These are phyloP conservation scores for Coprinopsis strossmayeri DNA, from an alignment of 768 basidiomycete genomes.

Conservation along the genomic window DNA sequence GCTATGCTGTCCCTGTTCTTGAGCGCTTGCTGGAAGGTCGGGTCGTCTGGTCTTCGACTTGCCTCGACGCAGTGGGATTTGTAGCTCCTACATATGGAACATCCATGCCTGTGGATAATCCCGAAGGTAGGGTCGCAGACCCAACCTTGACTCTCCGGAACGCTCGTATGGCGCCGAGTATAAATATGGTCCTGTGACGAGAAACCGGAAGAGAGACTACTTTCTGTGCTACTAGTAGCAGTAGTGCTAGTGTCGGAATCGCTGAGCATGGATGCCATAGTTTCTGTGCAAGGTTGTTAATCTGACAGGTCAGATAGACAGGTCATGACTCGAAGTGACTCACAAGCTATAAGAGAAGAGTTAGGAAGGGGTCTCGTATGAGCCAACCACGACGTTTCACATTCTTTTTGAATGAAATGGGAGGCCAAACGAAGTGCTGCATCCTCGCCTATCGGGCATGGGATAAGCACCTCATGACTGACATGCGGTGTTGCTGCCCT, in stretches of 20 bases:
- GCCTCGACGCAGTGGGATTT: slow-evolving; percentile 12
- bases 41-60: slow-evolving; percentile 1
- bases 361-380: neutral
- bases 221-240: neutral
- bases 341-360: too few relatives aligned
- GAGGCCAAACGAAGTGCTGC: too few relatives aligned
- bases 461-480: too few relatives aligned
- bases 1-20: slow-evolving; percentile 10
- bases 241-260: neutral
- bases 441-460: neutral
- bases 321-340: too few relatives aligned
- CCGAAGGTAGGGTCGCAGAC: slow-evolving; percentile 13
- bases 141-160: slow-evolving; percentile 4
- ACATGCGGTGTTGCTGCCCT: too few relatives aligned
- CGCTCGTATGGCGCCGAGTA: neutral
- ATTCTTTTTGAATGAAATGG: too few relatives aligned
- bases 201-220: neutral
- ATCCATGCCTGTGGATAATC: slow-evolving; percentile 13
- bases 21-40: slow-evolving; percentile 11
- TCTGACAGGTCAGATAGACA: too few relatives aligned
- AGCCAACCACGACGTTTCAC: too few relatives aligned
- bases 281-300: too few relatives aligned
- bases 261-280: neutral
- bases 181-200: neutral
- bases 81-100: slow-evolving; percentile 12